Evolutionary conservation across 108 stramenopile species (phyloP).

Genomic region (Stephanodiscus minutulus): DNA sequence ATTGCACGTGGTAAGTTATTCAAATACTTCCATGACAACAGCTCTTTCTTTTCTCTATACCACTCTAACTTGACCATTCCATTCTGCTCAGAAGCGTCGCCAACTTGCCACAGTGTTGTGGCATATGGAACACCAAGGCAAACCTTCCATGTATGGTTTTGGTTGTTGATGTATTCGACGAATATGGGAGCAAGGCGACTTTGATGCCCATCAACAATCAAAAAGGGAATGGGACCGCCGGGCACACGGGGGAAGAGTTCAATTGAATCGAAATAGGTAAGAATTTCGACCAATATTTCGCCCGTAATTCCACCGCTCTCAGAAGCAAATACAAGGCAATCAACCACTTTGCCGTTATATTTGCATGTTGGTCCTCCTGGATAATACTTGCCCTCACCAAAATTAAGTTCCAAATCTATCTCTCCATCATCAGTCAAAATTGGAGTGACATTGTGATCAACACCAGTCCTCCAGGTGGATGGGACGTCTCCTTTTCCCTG

Average conservation of each 20-base stretch:
- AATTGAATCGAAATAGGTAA: slow-evolving; percentile 7
- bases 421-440: too few species aligned
- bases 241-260: slow-evolving; percentile 9
- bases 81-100: neutral
- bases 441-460: too few species aligned
- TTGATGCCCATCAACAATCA: slow-evolving; percentile 15
- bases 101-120: slow-evolving; percentile 14
- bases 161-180: neutral
- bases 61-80: too few species aligned
- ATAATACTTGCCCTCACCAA: too few species aligned
- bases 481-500: neutral
- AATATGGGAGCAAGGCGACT: slow-evolving; percentile 2
- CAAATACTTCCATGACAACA: too few species aligned
- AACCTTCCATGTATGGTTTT: too few species aligned
- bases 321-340: neutral
- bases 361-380: slow-evolving; percentile 13
- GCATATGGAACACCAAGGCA: too few species aligned
- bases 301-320: slow-evolving; percentile 5
- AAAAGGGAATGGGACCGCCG: slow-evolving; percentile 8
- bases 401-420: neutral
- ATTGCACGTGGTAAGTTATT: too few species aligned
- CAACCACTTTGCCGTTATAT: too few species aligned
- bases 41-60: too few species aligned
- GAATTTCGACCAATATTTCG: slow-evolving; percentile 10
- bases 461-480: neutral